These are phyloP conservation scores for Asterionellopsis glacialis DNA, from an alignment of 108 stramenopile genomes.

Conservation along the genomic window DNA sequence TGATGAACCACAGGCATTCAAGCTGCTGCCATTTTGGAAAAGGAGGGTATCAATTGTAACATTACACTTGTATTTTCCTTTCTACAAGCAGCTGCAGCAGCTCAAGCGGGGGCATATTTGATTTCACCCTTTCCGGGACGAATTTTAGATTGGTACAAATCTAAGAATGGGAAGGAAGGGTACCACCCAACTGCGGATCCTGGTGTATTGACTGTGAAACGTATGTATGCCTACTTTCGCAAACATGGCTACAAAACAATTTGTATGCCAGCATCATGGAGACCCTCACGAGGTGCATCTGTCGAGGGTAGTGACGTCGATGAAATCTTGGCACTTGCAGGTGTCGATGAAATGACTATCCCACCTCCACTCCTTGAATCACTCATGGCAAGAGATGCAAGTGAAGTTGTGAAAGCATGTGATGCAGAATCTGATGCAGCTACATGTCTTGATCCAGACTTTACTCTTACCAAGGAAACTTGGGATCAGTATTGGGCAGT, in stretches of 20 bases:
- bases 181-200: constrained; percentile 83
- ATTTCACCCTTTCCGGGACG: constrained; percentile 98
- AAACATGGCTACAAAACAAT: constrained; percentile 80
- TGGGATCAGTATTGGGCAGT: constrained; percentile 73
- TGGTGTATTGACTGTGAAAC: constrained; percentile 80
- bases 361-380: constrained; percentile 67
- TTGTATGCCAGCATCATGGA: constrained; percentile 97
- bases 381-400: constrained; percentile 26
- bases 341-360: constrained; percentile 85
- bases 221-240: constrained; percentile 88
- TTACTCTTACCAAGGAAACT: constrained; percentile 29
- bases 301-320: constrained; percentile 65
- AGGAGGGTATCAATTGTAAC: constrained; percentile 94
- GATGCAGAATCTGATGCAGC: constrained; percentile 40
- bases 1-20: constrained; percentile 39
- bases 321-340: constrained; percentile 82
- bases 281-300: constrained; percentile 68
- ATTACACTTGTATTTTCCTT: constrained; percentile 93
- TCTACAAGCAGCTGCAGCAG: constrained; percentile 93
- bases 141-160: constrained; percentile 94
- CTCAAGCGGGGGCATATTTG: constrained; percentile 90
- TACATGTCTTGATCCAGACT: constrained; percentile 54
- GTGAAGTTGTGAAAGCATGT: constrained; percentile 26
- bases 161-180: constrained; percentile 47
- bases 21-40: constrained; percentile 87